These are phyloP conservation scores for Zygotorulaspora mrakii DNA, from an alignment of 1,139 yeast genomes.

Conservation along the genomic window DNA sequence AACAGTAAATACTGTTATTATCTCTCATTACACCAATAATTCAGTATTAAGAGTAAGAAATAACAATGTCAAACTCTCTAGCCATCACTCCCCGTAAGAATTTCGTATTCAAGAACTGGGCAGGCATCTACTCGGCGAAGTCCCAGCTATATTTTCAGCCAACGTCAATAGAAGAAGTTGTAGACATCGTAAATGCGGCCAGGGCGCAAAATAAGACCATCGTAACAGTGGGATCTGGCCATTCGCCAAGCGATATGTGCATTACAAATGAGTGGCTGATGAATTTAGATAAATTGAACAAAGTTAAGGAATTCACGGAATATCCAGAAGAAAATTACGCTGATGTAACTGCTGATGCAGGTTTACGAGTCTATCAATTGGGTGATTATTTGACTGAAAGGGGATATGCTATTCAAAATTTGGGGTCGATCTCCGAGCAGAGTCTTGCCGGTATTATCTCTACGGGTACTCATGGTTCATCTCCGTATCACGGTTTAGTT, in stretches of 20 bases:
- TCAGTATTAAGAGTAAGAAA: no score
- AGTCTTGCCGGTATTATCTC: conserved; percentile 91
- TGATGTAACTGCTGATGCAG: conserved; percentile 92
- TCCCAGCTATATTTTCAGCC: conserved; percentile 85
- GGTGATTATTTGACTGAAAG: conserved; percentile 60
- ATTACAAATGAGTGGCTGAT: conserved; percentile 88
- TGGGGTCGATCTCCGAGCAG: conserved; percentile 93
- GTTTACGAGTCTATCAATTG: conserved; percentile 74
- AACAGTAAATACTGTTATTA: no score
- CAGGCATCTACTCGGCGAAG: conserved; percentile 73
- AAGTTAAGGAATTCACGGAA: conserved; percentile 45
- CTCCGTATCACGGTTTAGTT: conserved; percentile 87
- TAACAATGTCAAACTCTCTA: conserved; percentile 10
- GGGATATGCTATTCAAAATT: conserved; percentile 78
- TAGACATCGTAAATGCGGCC: conserved; percentile 63
- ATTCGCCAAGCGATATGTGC: conserved; percentile 88
- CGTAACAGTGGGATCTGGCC: conserved; percentile 90
- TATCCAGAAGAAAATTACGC: conserved; percentile 59
- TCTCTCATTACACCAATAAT: no score
- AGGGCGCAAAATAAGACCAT: conserved; percentile 56
- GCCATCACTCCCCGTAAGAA: conserved; percentile 24
- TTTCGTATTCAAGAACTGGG: conserved; percentile 66
- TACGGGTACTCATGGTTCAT: conserved; percentile 95
- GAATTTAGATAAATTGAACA: conserved; percentile 72
- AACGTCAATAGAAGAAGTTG: conserved; percentile 55